These are phyloP conservation scores for Colletotrichum somersetense DNA, from an alignment of 2,329 filamentous ascomycete species.

Conservation along the genomic window DNA sequence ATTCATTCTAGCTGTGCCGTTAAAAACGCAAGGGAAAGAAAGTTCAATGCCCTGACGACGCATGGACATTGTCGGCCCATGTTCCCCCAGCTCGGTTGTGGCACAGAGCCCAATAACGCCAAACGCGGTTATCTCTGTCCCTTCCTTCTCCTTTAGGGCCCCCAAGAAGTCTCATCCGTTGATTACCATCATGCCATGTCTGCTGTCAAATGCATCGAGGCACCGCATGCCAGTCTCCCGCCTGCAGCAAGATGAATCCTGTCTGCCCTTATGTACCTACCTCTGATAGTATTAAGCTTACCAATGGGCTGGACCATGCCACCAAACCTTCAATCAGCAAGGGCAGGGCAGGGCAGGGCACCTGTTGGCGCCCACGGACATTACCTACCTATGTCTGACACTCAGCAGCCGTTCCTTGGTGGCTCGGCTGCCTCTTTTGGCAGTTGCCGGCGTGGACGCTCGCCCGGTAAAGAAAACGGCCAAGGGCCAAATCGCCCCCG, in stretches of 20 bases:
- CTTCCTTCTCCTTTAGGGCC: neutral
- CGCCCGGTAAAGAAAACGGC: constrained; percentile 33
- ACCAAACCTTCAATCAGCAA: constrained; percentile 18
- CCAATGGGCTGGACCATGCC: constrained; percentile 28
- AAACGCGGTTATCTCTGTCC: constrained; percentile 19
- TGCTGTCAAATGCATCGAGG: constrained; percentile 21
- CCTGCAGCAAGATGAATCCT: constrained; percentile 10
- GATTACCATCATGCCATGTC: constrained; percentile 23
- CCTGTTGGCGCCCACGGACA: constrained; percentile 2
- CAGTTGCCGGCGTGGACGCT: constrained; percentile 5
- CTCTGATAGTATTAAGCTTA: constrained; percentile 14
- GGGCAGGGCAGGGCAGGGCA: constrained; percentile 21
- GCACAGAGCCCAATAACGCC: constrained; percentile 7
- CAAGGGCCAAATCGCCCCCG: constrained; percentile 36
- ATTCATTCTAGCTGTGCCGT: neutral
- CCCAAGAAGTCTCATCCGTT: constrained; percentile 2
- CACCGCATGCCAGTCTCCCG: constrained; percentile 20
- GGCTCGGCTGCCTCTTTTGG: constrained; percentile 12
- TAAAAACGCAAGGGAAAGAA: constrained; percentile 1
- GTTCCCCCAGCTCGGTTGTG: constrained; percentile 16
- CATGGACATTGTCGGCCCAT: constrained; percentile 17
- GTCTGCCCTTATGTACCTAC: constrained; percentile 9
- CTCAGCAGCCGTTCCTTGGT: neutral
- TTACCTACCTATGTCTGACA: neutral
- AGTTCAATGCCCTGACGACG: neutral